These are phyloP conservation scores for Curvularia sp. DNA, from an alignment of 2,329 filamentous ascomycete genomes.

Conservation along the genomic window DNA sequence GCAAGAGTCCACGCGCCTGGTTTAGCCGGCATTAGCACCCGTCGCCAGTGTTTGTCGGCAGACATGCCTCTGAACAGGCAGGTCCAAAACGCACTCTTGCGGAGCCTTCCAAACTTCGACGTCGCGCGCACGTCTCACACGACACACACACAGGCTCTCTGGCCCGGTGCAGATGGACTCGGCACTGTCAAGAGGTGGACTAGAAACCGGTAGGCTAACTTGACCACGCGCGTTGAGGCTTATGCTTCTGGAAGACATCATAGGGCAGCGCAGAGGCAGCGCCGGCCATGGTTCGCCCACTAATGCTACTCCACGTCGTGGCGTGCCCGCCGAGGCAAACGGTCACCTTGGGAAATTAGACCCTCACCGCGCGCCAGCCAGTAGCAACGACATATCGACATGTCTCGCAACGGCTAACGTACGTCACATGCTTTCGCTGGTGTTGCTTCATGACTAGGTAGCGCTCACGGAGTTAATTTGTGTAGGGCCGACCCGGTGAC, in stretches of 20 bases:
- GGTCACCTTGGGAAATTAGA: constrained; percentile 9
- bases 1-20: constrained; percentile 8
- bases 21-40: constrained; percentile 4
- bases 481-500: constrained; percentile 43
- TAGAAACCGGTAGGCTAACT: constrained; percentile 21
- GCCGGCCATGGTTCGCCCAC: constrained; percentile 22
- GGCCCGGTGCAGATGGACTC: constrained; percentile 1
- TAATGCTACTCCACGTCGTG: constrained; percentile 18
- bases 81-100: constrained; percentile 15
- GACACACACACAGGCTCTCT: constrained; percentile 18
- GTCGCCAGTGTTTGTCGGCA: constrained; percentile 7
- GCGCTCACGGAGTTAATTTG: constrained; percentile 28
- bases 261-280: constrained; percentile 30
- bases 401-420: constrained; percentile 13
- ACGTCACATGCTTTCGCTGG: constrained; percentile 38
- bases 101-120: constrained; percentile 6
- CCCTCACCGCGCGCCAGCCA: constrained; percentile 6
- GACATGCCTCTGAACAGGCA: constrained; percentile 20
- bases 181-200: constrained; percentile 17
- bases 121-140: constrained; percentile 35
- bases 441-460: constrained; percentile 28
- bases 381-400: constrained; percentile 8
- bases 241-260: constrained; percentile 31
- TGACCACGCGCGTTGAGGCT: constrained; percentile 34
- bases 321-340: constrained; percentile 10